A percentile compares a stretch with the other conserved stretches of the same genome.
Conservation (phyloP, 768 basidiomycete species). For the Mycena maculata region DNA sequence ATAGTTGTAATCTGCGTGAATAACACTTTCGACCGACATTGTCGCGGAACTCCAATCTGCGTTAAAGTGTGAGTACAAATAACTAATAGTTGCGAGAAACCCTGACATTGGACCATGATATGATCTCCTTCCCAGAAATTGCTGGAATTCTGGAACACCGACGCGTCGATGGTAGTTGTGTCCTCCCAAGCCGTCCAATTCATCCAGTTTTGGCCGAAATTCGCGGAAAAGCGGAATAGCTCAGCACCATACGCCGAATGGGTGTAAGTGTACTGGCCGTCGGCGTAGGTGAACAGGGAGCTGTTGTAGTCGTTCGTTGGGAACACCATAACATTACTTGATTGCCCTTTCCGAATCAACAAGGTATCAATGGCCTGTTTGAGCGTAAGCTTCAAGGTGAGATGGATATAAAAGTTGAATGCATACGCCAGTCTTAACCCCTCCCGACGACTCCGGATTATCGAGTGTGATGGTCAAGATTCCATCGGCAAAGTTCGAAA, state of each 20-base stretch:
- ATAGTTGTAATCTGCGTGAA: slow-evolving; percentile 83
- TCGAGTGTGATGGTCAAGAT: slow-evolving; percentile 79
- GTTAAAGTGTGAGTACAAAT: background rate
- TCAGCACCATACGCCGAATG: slow-evolving; percentile 91
- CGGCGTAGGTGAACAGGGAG: slow-evolving; percentile 63
- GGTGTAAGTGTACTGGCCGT: slow-evolving; percentile 78
- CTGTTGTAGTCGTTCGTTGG: slow-evolving; percentile 83
- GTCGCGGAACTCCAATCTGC: slow-evolving; percentile 83
- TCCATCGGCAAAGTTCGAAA: slow-evolving; percentile 84
- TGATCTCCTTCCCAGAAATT: slow-evolving; percentile 88
- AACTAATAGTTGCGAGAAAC: slow-evolving; percentile 41
- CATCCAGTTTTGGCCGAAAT: slow-evolving; percentile 89
- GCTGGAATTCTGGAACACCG: slow-evolving; percentile 60
- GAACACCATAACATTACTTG: slow-evolving; percentile 88
- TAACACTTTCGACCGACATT: slow-evolving; percentile 69
- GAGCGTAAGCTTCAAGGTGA: slow-evolving; percentile 20
- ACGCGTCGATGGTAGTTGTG: slow-evolving; percentile 69
- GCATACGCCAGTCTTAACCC: slow-evolving; percentile 67
- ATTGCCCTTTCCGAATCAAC: slow-evolving; percentile 80
- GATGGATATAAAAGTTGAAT: slow-evolving; percentile 11
- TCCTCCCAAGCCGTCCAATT: slow-evolving; percentile 85
- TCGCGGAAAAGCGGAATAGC: slow-evolving; percentile 85
- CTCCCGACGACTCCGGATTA: slow-evolving; percentile 60
- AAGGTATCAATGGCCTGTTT: slow-evolving; percentile 77
- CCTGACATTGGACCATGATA: slow-evolving; percentile 89